Conservation (phyloP, 2,329 filamentous ascomycete species). For the Raffaelea deltoideospora region DNA sequence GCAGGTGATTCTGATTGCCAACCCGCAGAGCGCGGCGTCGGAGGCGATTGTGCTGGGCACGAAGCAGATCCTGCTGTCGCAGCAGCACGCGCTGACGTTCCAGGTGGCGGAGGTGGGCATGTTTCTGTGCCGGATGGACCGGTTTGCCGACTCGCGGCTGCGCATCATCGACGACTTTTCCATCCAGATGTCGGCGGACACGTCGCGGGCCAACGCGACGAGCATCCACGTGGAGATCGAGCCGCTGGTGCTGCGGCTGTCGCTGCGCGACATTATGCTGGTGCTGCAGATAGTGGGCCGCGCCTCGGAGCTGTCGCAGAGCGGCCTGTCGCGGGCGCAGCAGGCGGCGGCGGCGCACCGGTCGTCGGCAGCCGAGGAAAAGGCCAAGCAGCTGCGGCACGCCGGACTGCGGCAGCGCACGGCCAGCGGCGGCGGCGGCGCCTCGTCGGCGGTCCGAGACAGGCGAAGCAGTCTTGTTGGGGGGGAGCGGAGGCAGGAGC, state of each 20-base stretch:
- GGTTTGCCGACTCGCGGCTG: conserved; percentile 77
- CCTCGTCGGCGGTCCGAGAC: no score
- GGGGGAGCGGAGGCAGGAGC: no score
- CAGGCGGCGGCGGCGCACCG: conserved; percentile 30
- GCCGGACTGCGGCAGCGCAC: conserved; percentile 38
- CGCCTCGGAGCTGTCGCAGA: conserved; percentile 77
- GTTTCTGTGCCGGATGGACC: conserved; percentile 98
- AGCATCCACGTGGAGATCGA: conserved; percentile 81
- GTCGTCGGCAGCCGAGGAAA: conserved; percentile 31
- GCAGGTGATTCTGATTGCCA: conserved; percentile 91
- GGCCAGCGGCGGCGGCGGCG: conserved; percentile 31
- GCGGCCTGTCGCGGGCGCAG: no score
- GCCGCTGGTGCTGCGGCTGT: conserved; percentile 78
- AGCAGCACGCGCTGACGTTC: conserved; percentile 86
- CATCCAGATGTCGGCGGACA: conserved; percentile 75
- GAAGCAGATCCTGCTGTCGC: conserved; percentile 81
- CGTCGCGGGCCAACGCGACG: conserved; percentile 43
- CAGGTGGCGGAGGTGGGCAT: conserved; percentile 92
- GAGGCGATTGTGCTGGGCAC: conserved; percentile 93
- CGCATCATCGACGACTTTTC: conserved; percentile 96
- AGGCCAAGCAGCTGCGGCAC: conserved; percentile 36
- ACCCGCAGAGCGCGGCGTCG: conserved; percentile 75
- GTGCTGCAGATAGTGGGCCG: conserved; percentile 85
- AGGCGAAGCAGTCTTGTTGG: no score
- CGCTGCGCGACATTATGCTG: conserved; percentile 84